Percentiles rank a stretch among this genome's conserved stretches.
These are phyloP conservation scores for Talaromyces sp. DNA, from an alignment of 2,329 filamentous ascomycete species.

Conservation along the genomic window DNA sequence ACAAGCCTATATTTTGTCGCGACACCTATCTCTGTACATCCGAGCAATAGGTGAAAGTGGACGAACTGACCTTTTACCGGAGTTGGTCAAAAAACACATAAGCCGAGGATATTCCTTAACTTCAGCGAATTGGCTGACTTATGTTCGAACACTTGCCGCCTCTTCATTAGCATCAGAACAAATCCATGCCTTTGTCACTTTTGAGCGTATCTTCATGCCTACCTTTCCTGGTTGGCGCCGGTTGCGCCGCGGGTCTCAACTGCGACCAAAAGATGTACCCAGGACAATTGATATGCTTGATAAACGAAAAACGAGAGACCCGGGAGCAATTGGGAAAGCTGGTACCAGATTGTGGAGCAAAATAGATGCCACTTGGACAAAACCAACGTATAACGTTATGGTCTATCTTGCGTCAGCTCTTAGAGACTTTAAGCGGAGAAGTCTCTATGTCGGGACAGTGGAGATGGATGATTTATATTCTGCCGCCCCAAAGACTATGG, in stretches of 20 bases:
- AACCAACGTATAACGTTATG: slow-evolving; percentile 41
- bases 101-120: slow-evolving; percentile 67
- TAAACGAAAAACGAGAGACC: slow-evolving; percentile 15
- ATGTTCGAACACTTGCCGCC: slow-evolving; percentile 62
- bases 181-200: slow-evolving; percentile 60
- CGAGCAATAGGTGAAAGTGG: slow-evolving; percentile 49
- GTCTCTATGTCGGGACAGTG: slow-evolving; percentile 26
- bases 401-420: slow-evolving; percentile 39
- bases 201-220: slow-evolving; percentile 73
- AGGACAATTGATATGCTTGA: slow-evolving; percentile 29
- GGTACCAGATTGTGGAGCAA: slow-evolving; percentile 29
- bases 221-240: slow-evolving; percentile 68
- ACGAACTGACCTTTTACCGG: slow-evolving; percentile 47
- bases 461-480: slow-evolving; percentile 24
- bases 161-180: slow-evolving; percentile 53
- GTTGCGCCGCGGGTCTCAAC: slow-evolving; percentile 27
- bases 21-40: slow-evolving; percentile 49
- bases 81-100: slow-evolving; percentile 53
- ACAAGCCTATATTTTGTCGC: slow-evolving; percentile 46
- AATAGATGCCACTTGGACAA: slow-evolving; percentile 34
- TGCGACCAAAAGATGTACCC: slow-evolving; percentile 24
- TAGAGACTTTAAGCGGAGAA: slow-evolving; percentile 29
- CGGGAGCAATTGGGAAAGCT: slow-evolving; percentile 24
- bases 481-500: slow-evolving; percentile 31
- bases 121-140: slow-evolving; percentile 73